Conservation (phyloP, 1,139 yeast genomes). For the Scheffersomyces insectosa region DNA sequence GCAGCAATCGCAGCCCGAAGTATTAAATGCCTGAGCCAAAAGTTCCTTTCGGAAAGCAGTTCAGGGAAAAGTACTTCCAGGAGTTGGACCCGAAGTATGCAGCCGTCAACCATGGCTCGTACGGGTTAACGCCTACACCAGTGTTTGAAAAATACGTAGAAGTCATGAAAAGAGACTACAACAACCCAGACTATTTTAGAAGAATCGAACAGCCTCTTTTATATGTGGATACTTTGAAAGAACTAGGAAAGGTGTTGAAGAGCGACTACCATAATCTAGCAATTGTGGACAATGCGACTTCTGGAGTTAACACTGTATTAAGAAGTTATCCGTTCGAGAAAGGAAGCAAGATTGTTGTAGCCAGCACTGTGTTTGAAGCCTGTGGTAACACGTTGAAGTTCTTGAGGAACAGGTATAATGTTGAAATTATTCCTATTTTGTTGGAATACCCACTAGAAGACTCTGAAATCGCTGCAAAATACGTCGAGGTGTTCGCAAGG, state of each 20-base stretch:
- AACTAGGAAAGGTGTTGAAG: constrained; percentile 40
- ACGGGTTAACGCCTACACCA: constrained; percentile 48
- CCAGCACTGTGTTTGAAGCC: constrained; percentile 58
- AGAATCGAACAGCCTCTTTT: constrained; percentile 21
- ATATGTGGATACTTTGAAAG: constrained; percentile 32
- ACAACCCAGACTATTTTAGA: constrained; percentile 45
- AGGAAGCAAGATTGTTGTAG: constrained; percentile 57
- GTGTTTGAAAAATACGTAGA: constrained; percentile 30
- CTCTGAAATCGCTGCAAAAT: constrained; percentile 44
- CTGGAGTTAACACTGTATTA: constrained; percentile 59
- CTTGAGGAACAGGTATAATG: constrained; percentile 40
- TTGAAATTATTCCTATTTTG: constrained; percentile 43
- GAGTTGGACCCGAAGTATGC: constrained; percentile 32
- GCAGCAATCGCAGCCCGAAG: too few relatives aligned
- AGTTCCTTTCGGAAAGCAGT: constrained; percentile 49
- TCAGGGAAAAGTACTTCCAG: constrained; percentile 49
- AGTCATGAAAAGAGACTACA: constrained; percentile 26
- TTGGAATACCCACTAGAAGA: constrained; percentile 53
- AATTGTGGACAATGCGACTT: constrained; percentile 59
- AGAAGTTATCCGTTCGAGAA: constrained; percentile 52
- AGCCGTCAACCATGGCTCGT: constrained; percentile 60
- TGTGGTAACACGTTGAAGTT: constrained; percentile 56
- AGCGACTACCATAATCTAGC: constrained; percentile 48
- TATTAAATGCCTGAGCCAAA: not conserved
- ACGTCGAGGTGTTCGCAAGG: constrained; percentile 29